Conservation (phyloP, 805 yeast genomes). For the Starmerella geochares region DNA sequence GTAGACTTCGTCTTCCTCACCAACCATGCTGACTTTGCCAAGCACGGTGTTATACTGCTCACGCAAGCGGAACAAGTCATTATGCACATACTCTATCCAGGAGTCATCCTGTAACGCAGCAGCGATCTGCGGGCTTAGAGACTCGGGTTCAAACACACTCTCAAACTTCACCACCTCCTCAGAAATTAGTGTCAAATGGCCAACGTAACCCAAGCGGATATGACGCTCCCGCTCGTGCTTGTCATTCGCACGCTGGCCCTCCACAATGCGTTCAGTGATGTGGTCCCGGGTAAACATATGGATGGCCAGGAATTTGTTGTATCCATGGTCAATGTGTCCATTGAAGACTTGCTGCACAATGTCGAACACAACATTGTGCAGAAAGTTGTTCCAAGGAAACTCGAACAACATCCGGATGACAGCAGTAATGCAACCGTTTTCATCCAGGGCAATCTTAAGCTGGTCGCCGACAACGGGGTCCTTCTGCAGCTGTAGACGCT, state of each 20-base stretch:
- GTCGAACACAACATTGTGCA: slow-evolving; percentile 96
- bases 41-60: slow-evolving; percentile 88
- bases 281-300: slow-evolving; percentile 60
- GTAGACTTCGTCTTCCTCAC: slow-evolving; percentile 30
- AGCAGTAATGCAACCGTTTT: slow-evolving; percentile 55
- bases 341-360: slow-evolving; percentile 88
- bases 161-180: slow-evolving; percentile 90
- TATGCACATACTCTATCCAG: slow-evolving; percentile 78
- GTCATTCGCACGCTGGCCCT: slow-evolving; percentile 52
- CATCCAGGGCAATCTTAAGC: slow-evolving; percentile 71
- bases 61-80: slow-evolving; percentile 74
- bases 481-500: slow-evolving; percentile 34
- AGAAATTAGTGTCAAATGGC: slow-evolving; percentile 86
- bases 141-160: slow-evolving; percentile 49
- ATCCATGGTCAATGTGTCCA: slow-evolving; percentile 76
- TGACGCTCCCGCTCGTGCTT: slow-evolving; percentile 49
- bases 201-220: slow-evolving; percentile 85
- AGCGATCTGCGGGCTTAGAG: slow-evolving; percentile 45
- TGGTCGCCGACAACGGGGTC: slow-evolving; percentile 77
- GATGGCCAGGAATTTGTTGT: slow-evolving; percentile 63
- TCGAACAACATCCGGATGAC: slow-evolving; percentile 67
- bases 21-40: slow-evolving; percentile 46
- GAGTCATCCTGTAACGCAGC: slow-evolving; percentile 41
- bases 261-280: slow-evolving; percentile 48
- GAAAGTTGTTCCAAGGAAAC: slow-evolving; percentile 93